Conservation (phyloP, 108 stramenopile species). For the Cyclostephanos tholiformis region DNA sequence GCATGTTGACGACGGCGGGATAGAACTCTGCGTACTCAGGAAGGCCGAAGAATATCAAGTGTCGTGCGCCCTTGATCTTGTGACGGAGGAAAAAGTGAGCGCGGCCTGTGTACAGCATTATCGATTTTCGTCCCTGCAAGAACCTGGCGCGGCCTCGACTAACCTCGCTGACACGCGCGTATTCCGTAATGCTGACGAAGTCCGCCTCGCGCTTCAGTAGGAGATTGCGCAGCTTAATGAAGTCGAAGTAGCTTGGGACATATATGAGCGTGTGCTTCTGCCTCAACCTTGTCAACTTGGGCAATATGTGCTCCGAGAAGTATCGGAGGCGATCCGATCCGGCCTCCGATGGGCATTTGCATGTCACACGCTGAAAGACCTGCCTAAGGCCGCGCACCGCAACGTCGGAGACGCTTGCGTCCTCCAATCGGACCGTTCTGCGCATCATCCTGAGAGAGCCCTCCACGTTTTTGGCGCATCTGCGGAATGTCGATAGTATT, state of each 20-base stretch:
- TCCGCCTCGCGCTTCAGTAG: constrained; percentile 70
- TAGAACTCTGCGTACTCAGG: constrained; percentile 94
- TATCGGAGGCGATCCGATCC: constrained; percentile 79
- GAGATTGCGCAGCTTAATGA: constrained; percentile 85
- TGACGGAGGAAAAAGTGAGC: constrained; percentile 92
- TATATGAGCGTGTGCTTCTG: constrained; percentile 90
- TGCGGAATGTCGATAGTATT: constrained; percentile 75
- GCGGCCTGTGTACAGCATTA: constrained; percentile 95
- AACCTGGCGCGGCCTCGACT: constrained; percentile 90
- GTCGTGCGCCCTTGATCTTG: constrained; percentile 85
- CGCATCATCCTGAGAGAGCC: constrained; percentile 76
- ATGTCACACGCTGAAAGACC: constrained; percentile 88
- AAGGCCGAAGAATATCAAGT: constrained; percentile 90
- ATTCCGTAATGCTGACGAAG: constrained; percentile 89
- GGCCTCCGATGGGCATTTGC: constrained; percentile 60
- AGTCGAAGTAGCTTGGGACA: constrained; percentile 95
- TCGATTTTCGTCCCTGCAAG: constrained; percentile 86
- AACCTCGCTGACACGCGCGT: constrained; percentile 84
- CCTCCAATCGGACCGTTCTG: constrained; percentile 49
- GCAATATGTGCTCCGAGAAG: constrained; percentile 80
- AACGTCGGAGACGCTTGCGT: constrained; percentile 74
- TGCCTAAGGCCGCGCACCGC: constrained; percentile 71
- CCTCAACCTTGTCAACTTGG: constrained; percentile 71
- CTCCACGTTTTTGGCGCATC: constrained; percentile 64
- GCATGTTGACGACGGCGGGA: constrained; percentile 81